Conservation (phyloP, 148 eudicot genomes). For the Rhododendron williamsianum region DNA sequence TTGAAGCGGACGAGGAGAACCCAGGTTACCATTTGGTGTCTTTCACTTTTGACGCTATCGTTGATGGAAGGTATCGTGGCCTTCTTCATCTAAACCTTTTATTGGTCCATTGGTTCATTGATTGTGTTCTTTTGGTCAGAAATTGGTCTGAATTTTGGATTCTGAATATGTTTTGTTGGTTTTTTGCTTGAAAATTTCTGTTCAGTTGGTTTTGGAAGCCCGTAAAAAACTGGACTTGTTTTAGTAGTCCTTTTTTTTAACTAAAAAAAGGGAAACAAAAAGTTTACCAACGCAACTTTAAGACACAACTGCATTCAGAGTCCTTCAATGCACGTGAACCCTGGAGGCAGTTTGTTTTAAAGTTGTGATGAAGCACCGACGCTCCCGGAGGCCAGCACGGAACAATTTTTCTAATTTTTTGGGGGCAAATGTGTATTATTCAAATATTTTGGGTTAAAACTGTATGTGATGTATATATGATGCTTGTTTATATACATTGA, state of each 20-base stretch:
- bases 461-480: no score
- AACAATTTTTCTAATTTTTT: no score
- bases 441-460: no score
- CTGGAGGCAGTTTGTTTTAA: no score
- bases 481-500: no score
- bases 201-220: not conserved
- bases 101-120: not conserved
- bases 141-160: not conserved
- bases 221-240: not conserved
- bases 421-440: no score
- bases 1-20: slow-evolving; percentile 29
- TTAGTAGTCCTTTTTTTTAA: not conserved
- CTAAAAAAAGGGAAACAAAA: not conserved
- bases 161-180: slow-evolving; percentile 2
- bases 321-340: no score
- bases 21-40: slow-evolving; percentile 37
- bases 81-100: not conserved
- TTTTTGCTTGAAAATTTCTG: not conserved
- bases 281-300: no score
- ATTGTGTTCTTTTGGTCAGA: not conserved
- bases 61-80: slow-evolving; percentile 41
- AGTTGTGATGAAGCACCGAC: no score
- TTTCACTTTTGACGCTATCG: slow-evolving; percentile 41
- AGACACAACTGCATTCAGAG: no score
- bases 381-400: no score